These are phyloP conservation scores for Cyanodermella asteris DNA, from an alignment of 2,329 filamentous ascomycete species.

Conservation along the genomic window DNA sequence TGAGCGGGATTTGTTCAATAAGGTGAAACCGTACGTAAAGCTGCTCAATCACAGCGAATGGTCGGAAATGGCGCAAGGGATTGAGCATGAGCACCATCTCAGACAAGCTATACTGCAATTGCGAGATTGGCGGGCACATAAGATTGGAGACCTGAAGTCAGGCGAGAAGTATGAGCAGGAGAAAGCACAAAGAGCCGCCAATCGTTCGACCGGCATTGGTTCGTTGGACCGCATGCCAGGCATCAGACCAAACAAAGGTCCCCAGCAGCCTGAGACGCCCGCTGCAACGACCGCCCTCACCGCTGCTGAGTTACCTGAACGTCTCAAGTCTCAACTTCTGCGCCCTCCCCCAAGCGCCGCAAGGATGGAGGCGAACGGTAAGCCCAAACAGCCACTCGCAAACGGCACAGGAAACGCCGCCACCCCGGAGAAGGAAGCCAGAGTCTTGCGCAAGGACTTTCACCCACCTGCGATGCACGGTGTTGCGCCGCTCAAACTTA, in stretches of 20 bases:
- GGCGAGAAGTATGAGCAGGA: slow-evolving; percentile 88
- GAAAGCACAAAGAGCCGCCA: slow-evolving; percentile 54
- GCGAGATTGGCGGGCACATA: slow-evolving; percentile 76
- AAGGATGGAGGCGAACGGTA: slow-evolving; percentile 10
- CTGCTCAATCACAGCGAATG: slow-evolving; percentile 95
- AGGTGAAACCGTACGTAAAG: slow-evolving; percentile 83
- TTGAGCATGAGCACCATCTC: slow-evolving; percentile 79
- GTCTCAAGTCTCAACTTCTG: slow-evolving; percentile 16
- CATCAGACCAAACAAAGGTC: slow-evolving; percentile 45
- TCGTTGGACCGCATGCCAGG: slow-evolving; percentile 70
- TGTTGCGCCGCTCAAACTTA: slow-evolving; percentile 35
- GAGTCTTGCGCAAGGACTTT: too few species aligned
- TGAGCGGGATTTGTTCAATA: slow-evolving; percentile 74
- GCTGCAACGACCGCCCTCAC: slow-evolving; percentile 56
- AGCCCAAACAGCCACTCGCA: slow-evolving; percentile 7
- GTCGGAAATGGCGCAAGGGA: slow-evolving; percentile 58
- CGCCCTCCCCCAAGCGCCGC: slow-evolving; percentile 33
- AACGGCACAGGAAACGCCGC: slow-evolving; percentile 7
- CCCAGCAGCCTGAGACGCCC: slow-evolving; percentile 42
- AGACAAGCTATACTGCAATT: slow-evolving; percentile 74
- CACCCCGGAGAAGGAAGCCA: too few species aligned
- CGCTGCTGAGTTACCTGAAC: slow-evolving; percentile 54
- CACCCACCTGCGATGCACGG: slow-evolving; percentile 24
- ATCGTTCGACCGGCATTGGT: slow-evolving; percentile 43
- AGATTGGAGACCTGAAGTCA: slow-evolving; percentile 62